Evolutionary conservation across 1,139 yeast species (phyloP).

Genomic region (Nadsonia starkeyi-henricii): DNA sequence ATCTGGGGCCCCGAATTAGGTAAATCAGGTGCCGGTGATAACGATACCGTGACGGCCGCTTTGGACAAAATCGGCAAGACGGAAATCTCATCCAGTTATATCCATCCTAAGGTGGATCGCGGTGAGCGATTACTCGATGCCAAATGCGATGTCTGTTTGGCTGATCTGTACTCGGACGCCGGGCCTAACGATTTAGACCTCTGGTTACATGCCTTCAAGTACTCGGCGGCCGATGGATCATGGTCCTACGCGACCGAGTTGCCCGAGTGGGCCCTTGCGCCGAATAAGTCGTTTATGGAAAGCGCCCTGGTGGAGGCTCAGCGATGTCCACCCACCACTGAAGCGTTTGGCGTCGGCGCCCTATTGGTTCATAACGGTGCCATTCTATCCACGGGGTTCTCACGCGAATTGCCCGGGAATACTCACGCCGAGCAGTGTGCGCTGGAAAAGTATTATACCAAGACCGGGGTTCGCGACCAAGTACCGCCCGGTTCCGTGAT

Average conservation of each 20-base stretch:
- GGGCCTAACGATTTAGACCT: constrained; percentile 72
- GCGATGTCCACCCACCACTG: constrained; percentile 68
- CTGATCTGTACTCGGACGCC: constrained; percentile 77
- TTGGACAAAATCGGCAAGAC: constrained; percentile 60
- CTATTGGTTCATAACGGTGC: constrained; percentile 55
- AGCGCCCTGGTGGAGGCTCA: constrained; percentile 64
- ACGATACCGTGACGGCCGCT: constrained; percentile 30
- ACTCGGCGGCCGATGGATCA: constrained; percentile 36
- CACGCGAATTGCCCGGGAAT: constrained; percentile 86
- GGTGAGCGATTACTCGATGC: constrained; percentile 53
- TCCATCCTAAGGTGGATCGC: constrained; percentile 12
- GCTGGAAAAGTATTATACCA: constrained; percentile 50
- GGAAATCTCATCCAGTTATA: constrained; percentile 51
- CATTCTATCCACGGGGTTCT: constrained; percentile 65
- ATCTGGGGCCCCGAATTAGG: constrained; percentile 66
- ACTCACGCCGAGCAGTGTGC: constrained; percentile 99
- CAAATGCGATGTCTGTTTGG: constrained; percentile 50
- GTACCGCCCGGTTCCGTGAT: constrained; percentile 70
- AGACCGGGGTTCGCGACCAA: constrained; percentile 24
- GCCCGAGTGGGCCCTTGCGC: constrained; percentile 76
- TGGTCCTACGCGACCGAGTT: constrained; percentile 73
- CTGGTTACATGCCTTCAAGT: constrained; percentile 82
- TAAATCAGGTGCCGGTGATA: constrained; percentile 36
- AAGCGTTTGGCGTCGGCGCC: constrained; percentile 93
- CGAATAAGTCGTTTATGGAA: constrained; percentile 40